Evolutionary conservation across 495 filamentous ascomycete species (phyloP), one percentile per base, ranked within the genome.

Genomic region (Parmelia sp.): DNA sequence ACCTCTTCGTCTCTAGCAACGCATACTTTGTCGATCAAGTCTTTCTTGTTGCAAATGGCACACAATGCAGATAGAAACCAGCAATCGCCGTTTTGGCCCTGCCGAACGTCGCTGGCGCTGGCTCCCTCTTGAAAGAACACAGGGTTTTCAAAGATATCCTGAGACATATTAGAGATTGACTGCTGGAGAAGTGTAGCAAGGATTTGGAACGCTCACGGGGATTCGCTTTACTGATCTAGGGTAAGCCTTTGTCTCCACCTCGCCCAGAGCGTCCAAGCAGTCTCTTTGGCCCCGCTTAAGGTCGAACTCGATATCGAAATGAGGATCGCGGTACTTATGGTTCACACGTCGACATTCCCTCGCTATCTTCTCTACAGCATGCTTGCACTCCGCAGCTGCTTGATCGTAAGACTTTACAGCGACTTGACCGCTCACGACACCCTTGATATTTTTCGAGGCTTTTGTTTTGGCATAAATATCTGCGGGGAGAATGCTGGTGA

Each of bases 1-100:
- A 96, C 85, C 55, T 82, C 77, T 71, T 93, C 86, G 71, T 96
- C 84, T 21, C 83, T 79, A 25, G 84, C 86, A n/a, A 96, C 90
- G 71, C 92, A 97, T 17, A 96, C 80, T 57, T 81, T 84, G 69
- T 92, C 84, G 61, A 96, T 89, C 65, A 96, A 75, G 0, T 84
- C 86, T 39, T 84, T 77, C 75, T 93, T 91, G 71, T 91, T 93
- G 45, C 85, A 87, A 65, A 96, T 81, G 1, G 90, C 93, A 65
- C 86, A 90, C 56, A 97, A 73, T 14, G 91, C 92, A 31, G 92
- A 88, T 79, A 96, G 83, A 60, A 96, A 81, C 92, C 92, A 96
- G 74, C 93, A 96, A 71, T 96, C 91, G 3, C 92, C 93, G 68
- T 88, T 87, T 55, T 84, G 79, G 4, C 88, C 88, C 71, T 93